phyloP scores from a whole-genome alignment of 2,329 filamentous ascomycete species.

The Scedosporium dehoogii region DNA sequence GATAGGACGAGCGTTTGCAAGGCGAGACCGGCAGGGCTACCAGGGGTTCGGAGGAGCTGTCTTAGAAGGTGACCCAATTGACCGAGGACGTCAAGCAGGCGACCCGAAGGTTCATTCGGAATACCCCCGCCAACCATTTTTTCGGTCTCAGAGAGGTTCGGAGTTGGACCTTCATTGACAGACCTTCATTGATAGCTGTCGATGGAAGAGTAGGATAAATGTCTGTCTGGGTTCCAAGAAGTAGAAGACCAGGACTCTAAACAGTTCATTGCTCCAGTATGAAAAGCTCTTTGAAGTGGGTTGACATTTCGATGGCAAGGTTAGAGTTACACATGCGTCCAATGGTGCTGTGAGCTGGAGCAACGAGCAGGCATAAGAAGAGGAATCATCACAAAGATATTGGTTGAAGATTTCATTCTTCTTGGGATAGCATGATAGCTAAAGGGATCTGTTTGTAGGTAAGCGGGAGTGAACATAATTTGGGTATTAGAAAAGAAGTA shows the following conservation, averaged over 20 bases:
- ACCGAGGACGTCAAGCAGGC: not conserved
- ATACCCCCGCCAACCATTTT: not conserved
- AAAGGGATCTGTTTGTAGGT: not conserved
- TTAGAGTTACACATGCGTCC: not conserved
- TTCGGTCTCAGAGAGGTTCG: not conserved
- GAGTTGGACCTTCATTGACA: not conserved
- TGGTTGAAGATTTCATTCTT: not conserved
- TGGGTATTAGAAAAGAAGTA: not conserved
- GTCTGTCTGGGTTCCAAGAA: not conserved
- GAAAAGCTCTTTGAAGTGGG: not conserved
- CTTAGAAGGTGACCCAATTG: not conserved
- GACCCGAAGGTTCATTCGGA: not conserved
- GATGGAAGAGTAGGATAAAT: not conserved
- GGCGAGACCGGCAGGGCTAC: not conserved
- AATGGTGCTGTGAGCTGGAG: not conserved
- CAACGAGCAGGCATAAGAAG: not conserved
- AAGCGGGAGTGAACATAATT: not conserved
- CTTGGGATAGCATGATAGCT: not conserved
- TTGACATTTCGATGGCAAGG: not conserved
- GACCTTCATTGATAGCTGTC: not conserved
- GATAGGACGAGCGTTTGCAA: not conserved
- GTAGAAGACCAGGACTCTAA: not conserved
- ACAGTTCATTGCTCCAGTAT: not conserved
- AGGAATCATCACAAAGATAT: not conserved
- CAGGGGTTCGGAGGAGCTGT: not conserved